These are phyloP conservation scores for Xylaria sp. DNA, from an alignment of 2,329 filamentous ascomycete genomes.

Conservation along the genomic window DNA sequence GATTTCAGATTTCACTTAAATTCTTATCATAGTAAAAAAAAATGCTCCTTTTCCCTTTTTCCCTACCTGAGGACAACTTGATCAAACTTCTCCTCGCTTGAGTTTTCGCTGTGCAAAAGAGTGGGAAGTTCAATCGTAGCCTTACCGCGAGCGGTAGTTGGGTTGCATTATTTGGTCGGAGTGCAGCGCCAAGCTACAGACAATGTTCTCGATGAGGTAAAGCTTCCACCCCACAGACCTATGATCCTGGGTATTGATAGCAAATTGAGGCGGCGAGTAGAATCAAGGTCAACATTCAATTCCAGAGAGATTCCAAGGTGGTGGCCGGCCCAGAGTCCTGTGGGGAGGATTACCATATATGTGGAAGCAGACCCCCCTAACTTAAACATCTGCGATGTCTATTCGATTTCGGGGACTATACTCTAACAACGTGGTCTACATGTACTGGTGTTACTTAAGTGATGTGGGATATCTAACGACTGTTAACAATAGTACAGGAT, in stretches of 20 bases:
- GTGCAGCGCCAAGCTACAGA: background rate
- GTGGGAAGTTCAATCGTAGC: background rate
- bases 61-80: too few species aligned
- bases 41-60: too few species aligned
- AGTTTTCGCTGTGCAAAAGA: background rate
- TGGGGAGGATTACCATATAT: too few species aligned
- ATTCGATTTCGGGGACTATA: too few species aligned
- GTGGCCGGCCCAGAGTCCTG: background rate
- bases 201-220: background rate
- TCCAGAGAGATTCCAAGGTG: background rate
- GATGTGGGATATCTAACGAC: too few species aligned
- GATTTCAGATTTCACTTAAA: too few species aligned
- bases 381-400: too few species aligned
- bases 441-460: too few species aligned
- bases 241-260: background rate
- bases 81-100: background rate
- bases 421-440: too few species aligned
- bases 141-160: background rate
- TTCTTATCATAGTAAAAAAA: too few species aligned
- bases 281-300: background rate
- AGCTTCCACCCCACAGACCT: background rate
- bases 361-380: too few species aligned
- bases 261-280: background rate
- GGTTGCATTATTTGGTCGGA: background rate
- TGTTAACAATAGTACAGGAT: too few species aligned